These are phyloP conservation scores for Miscanthus lutarioriparius DNA, from an alignment of 176 grass and related monocot genomes.

Conservation along the genomic window DNA sequence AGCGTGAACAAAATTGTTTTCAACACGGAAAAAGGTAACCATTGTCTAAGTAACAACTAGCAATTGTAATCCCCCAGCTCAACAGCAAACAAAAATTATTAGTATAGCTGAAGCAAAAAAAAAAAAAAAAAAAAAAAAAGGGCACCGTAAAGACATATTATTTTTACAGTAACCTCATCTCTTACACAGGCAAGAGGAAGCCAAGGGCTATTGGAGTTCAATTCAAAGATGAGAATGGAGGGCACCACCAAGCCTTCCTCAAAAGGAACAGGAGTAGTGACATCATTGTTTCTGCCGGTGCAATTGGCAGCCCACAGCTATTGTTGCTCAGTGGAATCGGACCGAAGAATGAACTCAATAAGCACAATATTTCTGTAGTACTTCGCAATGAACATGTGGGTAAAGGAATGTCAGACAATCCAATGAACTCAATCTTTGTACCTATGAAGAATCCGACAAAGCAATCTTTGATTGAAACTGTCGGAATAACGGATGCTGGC, in stretches of 20 bases:
- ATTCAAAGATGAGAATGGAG: conserved; percentile 81
- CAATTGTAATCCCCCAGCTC: background rate
- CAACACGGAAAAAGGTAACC: conserved; percentile 46
- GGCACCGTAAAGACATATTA: background rate
- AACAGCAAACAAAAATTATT: background rate
- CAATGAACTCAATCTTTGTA: conserved; percentile 88
- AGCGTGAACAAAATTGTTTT: conserved; percentile 73
- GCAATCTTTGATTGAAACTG: conserved; percentile 89
- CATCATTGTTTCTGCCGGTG: conserved; percentile 73
- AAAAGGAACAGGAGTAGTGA: conserved; percentile 43
- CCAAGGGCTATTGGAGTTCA: conserved; percentile 72
- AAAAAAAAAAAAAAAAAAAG: background rate
- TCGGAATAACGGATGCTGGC: conserved; percentile 68
- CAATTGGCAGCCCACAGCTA: conserved; percentile 86
- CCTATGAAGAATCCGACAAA: conserved; percentile 66
- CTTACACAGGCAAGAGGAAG: conserved; percentile 47
- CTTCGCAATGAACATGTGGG: conserved; percentile 71
- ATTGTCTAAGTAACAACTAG: conserved; percentile 11
- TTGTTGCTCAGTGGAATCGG: conserved; percentile 87
- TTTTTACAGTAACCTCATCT: conserved; percentile 36
- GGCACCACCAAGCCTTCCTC: conserved; percentile 59
- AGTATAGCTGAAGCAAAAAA: conserved; percentile 14
- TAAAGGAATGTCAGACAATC: conserved; percentile 84
- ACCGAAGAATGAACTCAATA: conserved; percentile 62
- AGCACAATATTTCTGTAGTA: conserved; percentile 56